These are phyloP conservation scores for Aspergillus intermedius DNA, from an alignment of 2,329 filamentous ascomycete genomes.

Conservation along the genomic window DNA sequence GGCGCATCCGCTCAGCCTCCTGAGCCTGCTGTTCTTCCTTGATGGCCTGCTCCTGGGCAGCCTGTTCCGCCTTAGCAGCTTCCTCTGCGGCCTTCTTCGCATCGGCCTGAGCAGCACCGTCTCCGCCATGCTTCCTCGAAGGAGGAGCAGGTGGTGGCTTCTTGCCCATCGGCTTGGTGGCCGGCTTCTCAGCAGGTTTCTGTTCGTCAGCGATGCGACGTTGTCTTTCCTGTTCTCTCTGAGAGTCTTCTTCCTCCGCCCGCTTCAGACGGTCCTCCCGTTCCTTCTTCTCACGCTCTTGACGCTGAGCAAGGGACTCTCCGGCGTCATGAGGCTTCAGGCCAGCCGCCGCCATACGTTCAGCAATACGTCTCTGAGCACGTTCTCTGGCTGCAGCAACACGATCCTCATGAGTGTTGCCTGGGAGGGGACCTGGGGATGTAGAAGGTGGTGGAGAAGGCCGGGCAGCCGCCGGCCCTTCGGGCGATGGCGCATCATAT, in stretches of 20 bases:
- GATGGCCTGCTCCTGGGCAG: conserved; percentile 48
- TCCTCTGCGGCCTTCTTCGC: conserved; percentile 50
- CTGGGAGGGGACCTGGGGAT: conserved; percentile 46
- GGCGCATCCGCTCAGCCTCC: conserved; percentile 62
- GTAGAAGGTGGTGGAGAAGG: conserved; percentile 43
- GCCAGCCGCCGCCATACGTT: conserved; percentile 85
- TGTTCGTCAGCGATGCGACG: conserved; percentile 70
- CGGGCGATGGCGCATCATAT: conserved; percentile 47
- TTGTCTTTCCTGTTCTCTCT: conserved; percentile 80
- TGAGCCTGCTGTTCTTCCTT: conserved; percentile 67
- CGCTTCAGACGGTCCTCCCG: conserved; percentile 78
- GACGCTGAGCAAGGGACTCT: conserved; percentile 74
- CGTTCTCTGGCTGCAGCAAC: conserved; percentile 96
- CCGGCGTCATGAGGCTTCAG: conserved; percentile 79
- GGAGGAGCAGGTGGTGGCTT: conserved; percentile 66
- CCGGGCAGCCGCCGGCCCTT: conserved; percentile 18
- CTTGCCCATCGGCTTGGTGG: conserved; percentile 51
- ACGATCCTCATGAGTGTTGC: conserved; percentile 72
- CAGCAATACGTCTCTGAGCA: conserved; percentile 93
- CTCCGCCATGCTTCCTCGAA: conserved; percentile 61
- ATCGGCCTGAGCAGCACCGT: conserved; percentile 52
- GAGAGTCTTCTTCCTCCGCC: conserved; percentile 89
- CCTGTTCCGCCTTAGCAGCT: conserved; percentile 58
- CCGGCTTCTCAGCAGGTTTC: conserved; percentile 56
- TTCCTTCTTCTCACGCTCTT: conserved; percentile 82